These are phyloP conservation scores for Spathaspora hagerdaliae DNA, from an alignment of 805 yeast genomes.

Conservation along the genomic window DNA sequence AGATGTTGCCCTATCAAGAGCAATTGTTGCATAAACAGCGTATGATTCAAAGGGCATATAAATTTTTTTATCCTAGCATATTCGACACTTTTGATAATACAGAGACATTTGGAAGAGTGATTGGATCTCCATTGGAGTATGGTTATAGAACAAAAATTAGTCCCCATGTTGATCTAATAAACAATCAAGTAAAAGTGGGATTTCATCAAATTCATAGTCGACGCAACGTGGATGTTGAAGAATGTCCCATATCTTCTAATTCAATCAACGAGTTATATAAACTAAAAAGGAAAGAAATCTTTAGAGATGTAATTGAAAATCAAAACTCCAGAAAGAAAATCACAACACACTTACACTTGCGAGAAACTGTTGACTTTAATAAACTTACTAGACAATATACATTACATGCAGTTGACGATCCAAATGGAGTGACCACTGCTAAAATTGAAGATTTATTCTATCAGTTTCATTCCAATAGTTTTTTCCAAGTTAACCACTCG, in stretches of 20 bases:
- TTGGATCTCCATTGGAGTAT: conserved; percentile 34
- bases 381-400: conserved; percentile 25
- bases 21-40: conserved; percentile 31
- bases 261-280: conserved; percentile 25
- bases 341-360: conserved; percentile 14
- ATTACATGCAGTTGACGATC: conserved; percentile 22
- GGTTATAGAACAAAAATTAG: conserved; percentile 39
- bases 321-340: not conserved
- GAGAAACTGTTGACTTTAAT: conserved; percentile 31
- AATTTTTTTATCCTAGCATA: conserved; percentile 28
- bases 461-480: conserved; percentile 36
- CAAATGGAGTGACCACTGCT: conserved; percentile 28
- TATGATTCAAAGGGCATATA: conserved; percentile 30
- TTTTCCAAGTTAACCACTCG: conserved; percentile 38
- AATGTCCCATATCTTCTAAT: conserved; percentile 34
- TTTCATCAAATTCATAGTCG: conserved; percentile 21
- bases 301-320: not conserved
- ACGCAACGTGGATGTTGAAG: conserved; percentile 27
- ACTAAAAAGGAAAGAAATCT: conserved; percentile 9
- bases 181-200: conserved; percentile 21
- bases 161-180: conserved; percentile 22
- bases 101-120: conserved; percentile 20
- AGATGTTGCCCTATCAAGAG: conserved; percentile 35
- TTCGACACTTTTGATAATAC: conserved; percentile 1
- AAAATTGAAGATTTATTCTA: conserved; percentile 31